These are phyloP conservation scores for Musa schizocarpa DNA, from an alignment of 176 grass and related monocot genomes.

Conservation along the genomic window DNA sequence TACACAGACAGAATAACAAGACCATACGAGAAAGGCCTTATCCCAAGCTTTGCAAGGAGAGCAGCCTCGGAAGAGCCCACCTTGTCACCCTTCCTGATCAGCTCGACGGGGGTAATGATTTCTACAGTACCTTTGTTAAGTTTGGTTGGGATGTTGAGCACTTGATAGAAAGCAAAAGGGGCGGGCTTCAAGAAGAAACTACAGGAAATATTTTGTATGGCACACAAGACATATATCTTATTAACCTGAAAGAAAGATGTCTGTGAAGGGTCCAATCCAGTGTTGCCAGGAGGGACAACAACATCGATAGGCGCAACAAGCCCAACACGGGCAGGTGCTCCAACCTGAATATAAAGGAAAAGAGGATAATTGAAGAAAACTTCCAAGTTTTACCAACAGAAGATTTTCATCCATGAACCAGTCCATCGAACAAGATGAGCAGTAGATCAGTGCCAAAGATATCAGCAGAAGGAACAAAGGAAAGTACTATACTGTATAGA, in stretches of 20 bases:
- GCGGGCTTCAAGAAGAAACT: neutral
- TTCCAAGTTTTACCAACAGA: too few species aligned
- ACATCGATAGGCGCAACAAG: neutral
- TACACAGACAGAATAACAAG: neutral
- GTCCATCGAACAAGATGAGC: too few species aligned
- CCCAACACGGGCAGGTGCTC: neutral
- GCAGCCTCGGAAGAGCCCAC: neutral
- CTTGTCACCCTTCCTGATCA: neutral
- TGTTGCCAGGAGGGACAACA: neutral
- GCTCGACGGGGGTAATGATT: neutral
- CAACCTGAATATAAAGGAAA: neutral
- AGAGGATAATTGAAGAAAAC: too few species aligned
- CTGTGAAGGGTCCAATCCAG: neutral
- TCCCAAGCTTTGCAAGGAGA: neutral
- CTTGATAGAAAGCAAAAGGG: neutral
- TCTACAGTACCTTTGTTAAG: neutral
- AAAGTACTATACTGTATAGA: too few species aligned
- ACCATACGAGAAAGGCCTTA: neutral
- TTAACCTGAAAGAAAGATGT: neutral
- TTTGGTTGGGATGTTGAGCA: neutral
- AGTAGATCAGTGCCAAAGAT: too few species aligned
- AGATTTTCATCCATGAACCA: too few species aligned
- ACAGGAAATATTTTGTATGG: neutral
- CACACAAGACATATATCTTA: neutral
- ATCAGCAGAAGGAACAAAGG: too few species aligned